Conservation (phyloP, 345 rosid species). For the Eucalyptus shirleyi region DNA sequence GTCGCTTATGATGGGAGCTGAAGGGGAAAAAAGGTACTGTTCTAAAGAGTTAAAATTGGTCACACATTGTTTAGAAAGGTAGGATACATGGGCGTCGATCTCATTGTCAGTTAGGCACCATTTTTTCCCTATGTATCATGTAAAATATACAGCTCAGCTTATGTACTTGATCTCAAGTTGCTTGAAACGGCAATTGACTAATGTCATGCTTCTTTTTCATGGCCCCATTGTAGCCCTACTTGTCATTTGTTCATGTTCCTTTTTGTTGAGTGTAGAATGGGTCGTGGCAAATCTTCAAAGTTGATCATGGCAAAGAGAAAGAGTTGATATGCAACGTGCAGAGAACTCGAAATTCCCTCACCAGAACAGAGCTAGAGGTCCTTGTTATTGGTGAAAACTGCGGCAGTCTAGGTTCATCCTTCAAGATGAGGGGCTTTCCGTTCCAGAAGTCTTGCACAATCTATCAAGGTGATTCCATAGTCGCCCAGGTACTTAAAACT, state of each 20-base stretch:
- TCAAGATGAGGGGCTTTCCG: constrained; percentile 51
- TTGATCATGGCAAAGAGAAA: constrained; percentile 19
- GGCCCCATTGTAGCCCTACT: neutral
- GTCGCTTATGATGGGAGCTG: neutral
- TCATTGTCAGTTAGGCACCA: neutral
- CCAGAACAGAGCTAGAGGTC: constrained; percentile 50
- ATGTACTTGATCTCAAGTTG: neutral
- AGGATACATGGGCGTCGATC: neutral
- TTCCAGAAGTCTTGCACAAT: constrained; percentile 83
- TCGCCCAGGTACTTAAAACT: constrained; percentile 57
- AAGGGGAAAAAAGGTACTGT: neutral
- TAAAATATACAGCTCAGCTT: neutral
- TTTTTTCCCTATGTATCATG: neutral
- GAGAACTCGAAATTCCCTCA: constrained; percentile 34
- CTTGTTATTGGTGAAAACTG: constrained; percentile 4
- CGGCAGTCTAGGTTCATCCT: neutral
- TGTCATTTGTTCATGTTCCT: neutral
- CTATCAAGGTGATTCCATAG: constrained; percentile 40
- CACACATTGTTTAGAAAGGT: neutral
- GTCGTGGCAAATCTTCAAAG: constrained; percentile 44
- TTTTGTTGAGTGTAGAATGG: constrained; percentile 36
- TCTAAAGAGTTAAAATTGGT: neutral
- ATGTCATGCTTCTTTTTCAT: neutral
- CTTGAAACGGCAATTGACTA: neutral
- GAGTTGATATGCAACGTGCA: constrained; percentile 42